Evolutionary conservation across 2,329 filamentous ascomycete genomes (phyloP), one percentile per base, ranked within the genome.

Genomic region (Sclerotiophoma versabilis): DNA sequence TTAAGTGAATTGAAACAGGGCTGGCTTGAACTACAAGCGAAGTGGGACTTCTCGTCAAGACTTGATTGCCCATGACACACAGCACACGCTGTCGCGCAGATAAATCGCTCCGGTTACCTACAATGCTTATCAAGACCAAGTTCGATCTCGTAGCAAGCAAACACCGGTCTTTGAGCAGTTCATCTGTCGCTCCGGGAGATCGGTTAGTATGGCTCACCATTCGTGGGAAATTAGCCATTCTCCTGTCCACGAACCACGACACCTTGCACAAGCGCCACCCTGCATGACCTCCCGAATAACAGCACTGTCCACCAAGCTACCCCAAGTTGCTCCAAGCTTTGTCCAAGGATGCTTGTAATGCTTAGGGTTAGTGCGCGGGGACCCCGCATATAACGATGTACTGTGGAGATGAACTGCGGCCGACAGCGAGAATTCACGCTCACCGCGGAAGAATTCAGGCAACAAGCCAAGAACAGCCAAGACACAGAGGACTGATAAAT

Each of bases 211-310:
- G 4, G 2, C 2, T 19, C 25, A 23, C 17, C 12, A 59, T 59
- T 59, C 48, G 56, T 39, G 56, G 56, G 30, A 53, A 49, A 49
- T 49, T 49, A 52, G 6, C 23, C 34, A 1, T 30, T 42, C 29
- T 12, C 9, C 15, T 39, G 26, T 38, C 56, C 51, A 53, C 56
- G 52, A 59, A 59, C 44, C 48, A 46, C 39, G 17, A 43, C 9
- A 20, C 34, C n/a, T 20, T 27, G 41, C 27, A 19, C 20, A n/a
- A 43, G 38, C 38, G 22, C 45, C 32, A 34, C 19, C 22, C n/a
- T 75, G 76, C 70, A 76, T 14, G 25, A 41, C 29, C 25, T 48
- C 12, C 19, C 30, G 29, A 10, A 5, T 39, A 22, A 20, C 11
- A 34, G 9, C 47, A 33, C 15, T 20, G 15, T n/a, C 29, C n/a